Percentiles rank a stretch among this genome's conserved stretches.
phyloP scores from a whole-genome alignment of 208 protist species.

The Wallacemonas rigidus region DNA sequence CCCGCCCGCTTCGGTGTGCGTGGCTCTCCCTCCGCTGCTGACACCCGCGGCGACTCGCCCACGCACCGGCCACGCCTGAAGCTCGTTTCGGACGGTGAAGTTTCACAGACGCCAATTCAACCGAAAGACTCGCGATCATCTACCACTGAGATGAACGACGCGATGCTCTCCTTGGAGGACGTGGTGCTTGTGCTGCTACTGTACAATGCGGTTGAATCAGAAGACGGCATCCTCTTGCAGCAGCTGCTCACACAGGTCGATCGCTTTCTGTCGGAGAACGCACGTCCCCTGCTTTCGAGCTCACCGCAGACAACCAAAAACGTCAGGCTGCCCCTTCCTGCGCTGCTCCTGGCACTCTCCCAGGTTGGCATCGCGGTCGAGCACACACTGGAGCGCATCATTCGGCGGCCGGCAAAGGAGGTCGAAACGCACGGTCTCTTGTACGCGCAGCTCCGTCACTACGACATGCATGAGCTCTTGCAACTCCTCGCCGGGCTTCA shows the following conservation, averaged over 20 bases:
- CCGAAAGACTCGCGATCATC: neutral
- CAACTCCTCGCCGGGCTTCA: constrained; percentile 58
- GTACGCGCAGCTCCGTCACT: constrained; percentile 42
- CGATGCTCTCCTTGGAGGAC: constrained; percentile 39
- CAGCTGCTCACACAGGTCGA: constrained; percentile 61
- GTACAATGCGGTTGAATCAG: constrained; percentile 47
- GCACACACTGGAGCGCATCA: constrained; percentile 40
- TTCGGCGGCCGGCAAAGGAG: neutral
- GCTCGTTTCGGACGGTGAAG: constrained; percentile 18
- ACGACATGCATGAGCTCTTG: constrained; percentile 42
- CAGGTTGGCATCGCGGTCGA: constrained; percentile 63
- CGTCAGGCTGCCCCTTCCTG: constrained; percentile 41
- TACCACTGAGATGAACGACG: neutral
- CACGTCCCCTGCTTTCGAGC: neutral
- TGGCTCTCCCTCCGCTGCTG: neutral
- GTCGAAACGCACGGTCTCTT: constrained; percentile 25
- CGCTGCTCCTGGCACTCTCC: constrained; percentile 56
- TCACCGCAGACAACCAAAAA: neutral
- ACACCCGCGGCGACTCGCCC: neutral
- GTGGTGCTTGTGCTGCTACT: constrained; percentile 55
- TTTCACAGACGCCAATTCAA: neutral
- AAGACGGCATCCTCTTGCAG: constrained; percentile 66
- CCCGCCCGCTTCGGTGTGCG: constrained; percentile 1
- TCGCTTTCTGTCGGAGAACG: constrained; percentile 34
- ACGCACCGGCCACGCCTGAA: neutral